phyloP scores from a whole-genome alignment of 1,284 basidiomycete species.

The Dichomitus squalens region DNA sequence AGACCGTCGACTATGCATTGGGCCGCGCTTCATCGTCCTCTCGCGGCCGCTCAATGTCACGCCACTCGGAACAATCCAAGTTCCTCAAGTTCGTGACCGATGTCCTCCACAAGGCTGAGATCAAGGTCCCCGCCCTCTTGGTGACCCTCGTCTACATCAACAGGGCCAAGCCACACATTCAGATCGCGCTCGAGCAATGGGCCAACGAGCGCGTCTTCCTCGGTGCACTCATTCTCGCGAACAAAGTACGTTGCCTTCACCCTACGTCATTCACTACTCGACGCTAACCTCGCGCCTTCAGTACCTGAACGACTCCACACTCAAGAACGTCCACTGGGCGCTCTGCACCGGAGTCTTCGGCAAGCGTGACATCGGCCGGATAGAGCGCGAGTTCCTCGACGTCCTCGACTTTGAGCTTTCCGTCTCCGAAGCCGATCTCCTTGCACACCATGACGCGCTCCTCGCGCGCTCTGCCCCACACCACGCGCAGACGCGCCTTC shows the following conservation, averaged over 20 bases:
- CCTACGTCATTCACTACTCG: slow-evolving; percentile 10
- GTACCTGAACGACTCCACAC: slow-evolving; percentile 75
- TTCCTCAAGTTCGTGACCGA: slow-evolving; percentile 65
- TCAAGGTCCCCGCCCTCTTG: slow-evolving; percentile 63
- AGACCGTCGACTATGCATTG: slow-evolving; percentile 74
- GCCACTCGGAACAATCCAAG: slow-evolving; percentile 51
- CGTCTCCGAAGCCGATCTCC: slow-evolving; percentile 62
- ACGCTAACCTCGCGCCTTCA: slow-evolving; percentile 33
- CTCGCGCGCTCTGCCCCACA: slow-evolving; percentile 36
- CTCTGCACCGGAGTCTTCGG: slow-evolving; percentile 78
- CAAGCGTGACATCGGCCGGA: slow-evolving; percentile 74
- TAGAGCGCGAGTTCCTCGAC: slow-evolving; percentile 77
- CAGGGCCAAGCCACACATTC: slow-evolving; percentile 70
- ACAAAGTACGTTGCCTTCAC: slow-evolving; percentile 54
- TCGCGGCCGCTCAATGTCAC: slow-evolving; percentile 48
- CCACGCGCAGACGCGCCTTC: slow-evolving; percentile 17
- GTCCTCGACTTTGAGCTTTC: slow-evolving; percentile 73
- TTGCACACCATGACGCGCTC: slow-evolving; percentile 60
- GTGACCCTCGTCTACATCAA: slow-evolving; percentile 71
- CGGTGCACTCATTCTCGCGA: slow-evolving; percentile 70
- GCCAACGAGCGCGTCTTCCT: slow-evolving; percentile 78
- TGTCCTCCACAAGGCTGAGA: slow-evolving; percentile 68
- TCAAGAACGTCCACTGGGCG: slow-evolving; percentile 80
- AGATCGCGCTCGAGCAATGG: slow-evolving; percentile 77
- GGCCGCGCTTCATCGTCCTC: slow-evolving; percentile 57